Conservation (phyloP, 768 basidiomycete genomes). For the Termitomyces titanicus region DNA sequence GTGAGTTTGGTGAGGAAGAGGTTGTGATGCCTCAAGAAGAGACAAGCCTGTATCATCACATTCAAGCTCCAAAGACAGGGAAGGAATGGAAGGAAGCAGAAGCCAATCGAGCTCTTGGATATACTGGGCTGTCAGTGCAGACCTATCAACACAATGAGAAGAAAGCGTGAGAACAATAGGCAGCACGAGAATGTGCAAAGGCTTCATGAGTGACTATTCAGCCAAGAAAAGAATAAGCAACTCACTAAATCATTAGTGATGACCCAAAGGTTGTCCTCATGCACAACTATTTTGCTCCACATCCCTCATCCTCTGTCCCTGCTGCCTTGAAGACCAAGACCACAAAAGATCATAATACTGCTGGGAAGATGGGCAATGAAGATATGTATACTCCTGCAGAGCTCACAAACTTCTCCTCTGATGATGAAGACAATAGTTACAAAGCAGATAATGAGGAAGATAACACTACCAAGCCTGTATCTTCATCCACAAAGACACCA, state of each 20-base stretch:
- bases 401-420: not conserved
- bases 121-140: conserved; percentile 7
- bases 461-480: not conserved
- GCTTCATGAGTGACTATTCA: not conserved
- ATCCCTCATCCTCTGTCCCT: too few relatives aligned
- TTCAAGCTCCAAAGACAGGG: not conserved
- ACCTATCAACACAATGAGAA: not conserved
- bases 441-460: not conserved
- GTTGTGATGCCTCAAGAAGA: not conserved
- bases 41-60: not conserved
- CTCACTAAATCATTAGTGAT: not conserved
- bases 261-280: not conserved
- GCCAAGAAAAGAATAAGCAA: not conserved
- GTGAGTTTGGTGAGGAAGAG: not conserved
- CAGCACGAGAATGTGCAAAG: not conserved
- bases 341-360: too few relatives aligned
- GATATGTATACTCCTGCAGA: not conserved
- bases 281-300: too few relatives aligned
- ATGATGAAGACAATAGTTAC: not conserved
- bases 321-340: too few relatives aligned
- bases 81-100: conserved; percentile 16
- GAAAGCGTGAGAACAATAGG: not conserved
- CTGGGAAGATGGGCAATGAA: not conserved
- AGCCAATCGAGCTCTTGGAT: conserved; percentile 9
- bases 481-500: not conserved